phyloP scores from a whole-genome alignment of 1,139 yeast species.

The Candida sp. region DNA sequence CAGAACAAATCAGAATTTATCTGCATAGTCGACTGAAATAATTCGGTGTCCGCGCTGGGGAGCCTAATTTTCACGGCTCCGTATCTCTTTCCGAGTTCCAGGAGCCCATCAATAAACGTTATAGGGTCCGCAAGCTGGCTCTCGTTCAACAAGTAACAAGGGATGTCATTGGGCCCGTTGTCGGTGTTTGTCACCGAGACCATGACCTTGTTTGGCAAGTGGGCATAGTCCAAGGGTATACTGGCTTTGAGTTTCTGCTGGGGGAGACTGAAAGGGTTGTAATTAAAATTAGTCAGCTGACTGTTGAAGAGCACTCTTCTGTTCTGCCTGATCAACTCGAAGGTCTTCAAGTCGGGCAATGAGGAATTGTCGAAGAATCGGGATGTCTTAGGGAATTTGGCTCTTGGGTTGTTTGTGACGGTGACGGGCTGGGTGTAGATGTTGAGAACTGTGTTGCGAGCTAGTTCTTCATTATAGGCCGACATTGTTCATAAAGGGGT shows the following conservation, averaged over 20 bases:
- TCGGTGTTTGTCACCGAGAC: slow-evolving; percentile 2
- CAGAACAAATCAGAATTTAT: slow-evolving; percentile 18
- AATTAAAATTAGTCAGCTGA: slow-evolving; percentile 36
- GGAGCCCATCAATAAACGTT: slow-evolving; percentile 50
- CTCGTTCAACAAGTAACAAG: slow-evolving; percentile 49
- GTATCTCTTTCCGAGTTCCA: slow-evolving; percentile 47
- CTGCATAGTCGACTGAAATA: slow-evolving; percentile 20
- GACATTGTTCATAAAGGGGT: neutral
- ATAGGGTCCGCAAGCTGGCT: slow-evolving; percentile 53
- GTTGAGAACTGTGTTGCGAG: neutral
- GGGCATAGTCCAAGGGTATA: slow-evolving; percentile 38
- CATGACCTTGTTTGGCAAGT: slow-evolving; percentile 33
- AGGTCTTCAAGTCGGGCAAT: slow-evolving; percentile 32
- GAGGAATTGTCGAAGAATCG: slow-evolving; percentile 34
- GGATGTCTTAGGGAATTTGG: slow-evolving; percentile 37
- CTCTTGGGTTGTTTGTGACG: slow-evolving; percentile 6
- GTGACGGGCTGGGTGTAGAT: neutral
- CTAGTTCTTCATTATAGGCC: neutral
- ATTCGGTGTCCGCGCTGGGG: slow-evolving; percentile 40
- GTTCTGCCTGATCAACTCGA: slow-evolving; percentile 21
- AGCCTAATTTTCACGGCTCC: slow-evolving; percentile 83
- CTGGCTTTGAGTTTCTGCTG: slow-evolving; percentile 46
- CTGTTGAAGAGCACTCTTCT: slow-evolving; percentile 27
- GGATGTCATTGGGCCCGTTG: slow-evolving; percentile 34
- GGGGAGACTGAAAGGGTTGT: slow-evolving; percentile 46